Evolutionary conservation across 768 basidiomycete genomes (phyloP).

Genomic region (Termitomyces sp.): DNA sequence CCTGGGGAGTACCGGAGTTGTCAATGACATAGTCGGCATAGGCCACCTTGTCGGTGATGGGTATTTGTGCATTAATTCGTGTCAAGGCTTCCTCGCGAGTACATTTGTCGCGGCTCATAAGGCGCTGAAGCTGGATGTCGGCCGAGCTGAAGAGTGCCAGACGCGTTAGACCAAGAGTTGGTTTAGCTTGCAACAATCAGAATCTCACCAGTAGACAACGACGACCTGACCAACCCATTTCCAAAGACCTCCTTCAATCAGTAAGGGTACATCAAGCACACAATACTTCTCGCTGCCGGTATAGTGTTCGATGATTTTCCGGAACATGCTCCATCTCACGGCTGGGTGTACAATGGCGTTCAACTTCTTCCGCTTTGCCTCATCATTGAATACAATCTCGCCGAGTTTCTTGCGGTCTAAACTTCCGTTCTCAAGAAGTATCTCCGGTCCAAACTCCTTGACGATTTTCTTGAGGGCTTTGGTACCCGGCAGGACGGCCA

Average conservation of each 20-base stretch:
- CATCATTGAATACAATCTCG: conserved; percentile 78
- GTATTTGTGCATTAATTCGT: conserved; percentile 76
- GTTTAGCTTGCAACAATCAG: not conserved
- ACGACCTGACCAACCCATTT: conserved; percentile 79
- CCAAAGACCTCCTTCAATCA: conserved; percentile 88
- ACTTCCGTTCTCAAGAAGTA: conserved; percentile 65
- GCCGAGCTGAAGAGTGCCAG: conserved; percentile 19
- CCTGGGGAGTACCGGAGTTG: conserved; percentile 75
- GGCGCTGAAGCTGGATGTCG: conserved; percentile 78
- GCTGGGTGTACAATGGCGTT: conserved; percentile 91
- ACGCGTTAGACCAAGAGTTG: not conserved
- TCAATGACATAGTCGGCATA: conserved; percentile 88
- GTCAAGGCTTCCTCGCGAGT: conserved; percentile 64
- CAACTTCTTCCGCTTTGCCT: conserved; percentile 62
- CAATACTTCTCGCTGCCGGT: conserved; percentile 72
- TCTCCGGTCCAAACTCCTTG: conserved; percentile 62
- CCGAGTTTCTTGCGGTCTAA: conserved; percentile 86
- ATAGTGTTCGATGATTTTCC: conserved; percentile 69
- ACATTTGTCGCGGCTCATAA: conserved; percentile 73
- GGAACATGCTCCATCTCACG: conserved; percentile 75
- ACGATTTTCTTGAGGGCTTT: conserved; percentile 66
- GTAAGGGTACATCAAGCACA: conserved; percentile 86
- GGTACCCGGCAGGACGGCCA: conserved; percentile 83
- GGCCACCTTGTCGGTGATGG: conserved; percentile 73
- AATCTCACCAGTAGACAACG: conserved; percentile 84